phyloP scores from a whole-genome alignment of 108 stramenopile species.

The Parmales sp. region DNA sequence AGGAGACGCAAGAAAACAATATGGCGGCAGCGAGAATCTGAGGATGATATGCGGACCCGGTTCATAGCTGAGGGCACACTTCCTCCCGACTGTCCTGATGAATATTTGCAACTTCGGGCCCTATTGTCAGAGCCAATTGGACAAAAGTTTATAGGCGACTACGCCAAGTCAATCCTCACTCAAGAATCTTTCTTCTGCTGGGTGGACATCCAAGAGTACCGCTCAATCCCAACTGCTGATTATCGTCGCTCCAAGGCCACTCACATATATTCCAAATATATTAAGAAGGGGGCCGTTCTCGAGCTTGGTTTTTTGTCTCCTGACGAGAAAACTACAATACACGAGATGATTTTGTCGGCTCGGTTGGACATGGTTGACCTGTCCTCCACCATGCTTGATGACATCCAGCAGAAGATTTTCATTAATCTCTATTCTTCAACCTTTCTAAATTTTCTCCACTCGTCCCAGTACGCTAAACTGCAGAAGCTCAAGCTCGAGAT shows the following conservation, averaged over 20 bases:
- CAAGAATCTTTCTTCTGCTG: background rate
- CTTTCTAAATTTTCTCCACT: slow-evolving; percentile 18
- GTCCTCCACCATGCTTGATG: slow-evolving; percentile 14
- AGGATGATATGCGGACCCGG: too few species aligned
- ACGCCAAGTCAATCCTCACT: background rate
- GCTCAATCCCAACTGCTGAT: background rate
- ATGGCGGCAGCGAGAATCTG: too few species aligned
- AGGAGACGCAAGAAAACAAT: too few species aligned
- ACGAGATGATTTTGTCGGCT: slow-evolving; percentile 5
- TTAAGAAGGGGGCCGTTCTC: background rate
- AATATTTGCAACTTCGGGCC: background rate
- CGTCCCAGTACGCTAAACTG: slow-evolving; percentile 19
- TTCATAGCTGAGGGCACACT: slow-evolving; percentile 5
- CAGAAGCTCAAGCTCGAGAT: background rate
- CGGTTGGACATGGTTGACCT: slow-evolving; percentile 3
- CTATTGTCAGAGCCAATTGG: background rate
- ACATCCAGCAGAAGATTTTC: slow-evolving; percentile 27
- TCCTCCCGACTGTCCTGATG: background rate
- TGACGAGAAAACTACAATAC: background rate
- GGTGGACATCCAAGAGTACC: slow-evolving; percentile 7
- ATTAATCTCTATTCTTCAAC: slow-evolving; percentile 18
- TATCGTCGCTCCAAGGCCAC: background rate
- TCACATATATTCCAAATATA: slow-evolving; percentile 15
- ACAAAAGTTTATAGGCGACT: background rate
- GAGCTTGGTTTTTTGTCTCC: slow-evolving; percentile 13